Conservation (phyloP, 441 rosid genomes). For the Biscutella laevigata region DNA sequence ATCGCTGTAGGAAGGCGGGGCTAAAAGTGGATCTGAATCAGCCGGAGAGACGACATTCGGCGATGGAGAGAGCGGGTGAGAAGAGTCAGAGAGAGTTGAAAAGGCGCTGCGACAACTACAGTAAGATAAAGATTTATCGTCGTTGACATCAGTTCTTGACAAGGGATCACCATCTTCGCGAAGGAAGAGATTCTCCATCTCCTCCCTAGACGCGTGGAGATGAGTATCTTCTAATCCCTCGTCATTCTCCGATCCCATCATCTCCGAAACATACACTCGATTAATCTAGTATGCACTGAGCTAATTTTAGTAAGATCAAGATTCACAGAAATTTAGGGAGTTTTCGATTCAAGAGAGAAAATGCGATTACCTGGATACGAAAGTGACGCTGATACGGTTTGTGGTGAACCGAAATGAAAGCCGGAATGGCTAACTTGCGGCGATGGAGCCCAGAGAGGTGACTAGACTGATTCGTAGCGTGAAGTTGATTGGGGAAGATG, state of each 20-base stretch:
- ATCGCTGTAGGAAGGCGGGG: slow-evolving; percentile 29
- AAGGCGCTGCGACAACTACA: slow-evolving; percentile 47
- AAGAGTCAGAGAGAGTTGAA: slow-evolving; percentile 38
- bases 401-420: neutral
- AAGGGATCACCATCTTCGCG: slow-evolving; percentile 26
- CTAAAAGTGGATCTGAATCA: slow-evolving; percentile 64
- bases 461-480: slow-evolving; percentile 3
- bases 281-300: no score
- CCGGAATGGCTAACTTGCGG: slow-evolving; percentile 10
- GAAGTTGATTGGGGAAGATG: slow-evolving; percentile 14
- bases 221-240: slow-evolving; percentile 33
- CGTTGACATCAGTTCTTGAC: slow-evolving; percentile 12
- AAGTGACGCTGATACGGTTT: no score
- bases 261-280: no score
- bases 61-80: slow-evolving; percentile 43
- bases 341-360: neutral
- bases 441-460: slow-evolving; percentile 13
- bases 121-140: slow-evolving; percentile 30
- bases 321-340: no score
- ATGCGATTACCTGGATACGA: no score
- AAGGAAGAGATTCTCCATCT: slow-evolving; percentile 62
- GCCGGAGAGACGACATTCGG: slow-evolving; percentile 36
- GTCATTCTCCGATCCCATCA: slow-evolving; percentile 75
- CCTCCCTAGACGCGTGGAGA: slow-evolving; percentile 43
- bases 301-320: no score